These are phyloP conservation scores for Albugo candida DNA, from an alignment of 352 stramenopile species.

Conservation along the genomic window DNA sequence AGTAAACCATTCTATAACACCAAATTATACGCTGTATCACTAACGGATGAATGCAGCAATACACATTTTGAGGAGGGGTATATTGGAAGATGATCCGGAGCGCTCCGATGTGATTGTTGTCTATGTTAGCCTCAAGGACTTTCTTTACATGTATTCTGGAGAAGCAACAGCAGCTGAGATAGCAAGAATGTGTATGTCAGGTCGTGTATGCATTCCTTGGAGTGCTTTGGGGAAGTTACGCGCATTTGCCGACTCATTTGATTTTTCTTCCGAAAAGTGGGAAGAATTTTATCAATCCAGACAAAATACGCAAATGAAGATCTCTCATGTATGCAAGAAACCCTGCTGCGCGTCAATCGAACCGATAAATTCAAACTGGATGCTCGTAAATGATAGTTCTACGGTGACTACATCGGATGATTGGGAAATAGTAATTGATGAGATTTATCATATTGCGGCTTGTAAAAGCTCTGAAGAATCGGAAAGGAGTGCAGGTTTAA, in stretches of 20 bases:
- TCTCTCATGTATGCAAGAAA: conserved; percentile 22
- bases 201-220: conserved; percentile 67
- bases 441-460: no score
- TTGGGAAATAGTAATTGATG: no score
- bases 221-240: conserved; percentile 64
- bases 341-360: conserved; percentile 42
- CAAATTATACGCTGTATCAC: background rate
- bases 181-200: conserved; percentile 67
- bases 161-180: conserved; percentile 58
- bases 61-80: conserved; percentile 23
- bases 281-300: conserved; percentile 42
- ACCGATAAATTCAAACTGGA: conserved; percentile 71
- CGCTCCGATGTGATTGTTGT: conserved; percentile 42
- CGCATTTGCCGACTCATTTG: conserved; percentile 67
- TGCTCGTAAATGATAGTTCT: conserved; percentile 43
- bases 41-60: conserved; percentile 15
- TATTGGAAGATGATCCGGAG: conserved; percentile 30
- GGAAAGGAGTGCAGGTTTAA: no score
- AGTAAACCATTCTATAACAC: conserved; percentile 13
- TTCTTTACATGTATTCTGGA: conserved; percentile 77
- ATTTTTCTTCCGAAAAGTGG: conserved; percentile 72
- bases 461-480: no score
- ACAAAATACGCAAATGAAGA: conserved; percentile 10
- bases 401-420: conserved; percentile 11
- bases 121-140: conserved; percentile 53